phyloP scores from a whole-genome alignment of 192 early-diverging fungal species.

The Linderina pennispora region DNA sequence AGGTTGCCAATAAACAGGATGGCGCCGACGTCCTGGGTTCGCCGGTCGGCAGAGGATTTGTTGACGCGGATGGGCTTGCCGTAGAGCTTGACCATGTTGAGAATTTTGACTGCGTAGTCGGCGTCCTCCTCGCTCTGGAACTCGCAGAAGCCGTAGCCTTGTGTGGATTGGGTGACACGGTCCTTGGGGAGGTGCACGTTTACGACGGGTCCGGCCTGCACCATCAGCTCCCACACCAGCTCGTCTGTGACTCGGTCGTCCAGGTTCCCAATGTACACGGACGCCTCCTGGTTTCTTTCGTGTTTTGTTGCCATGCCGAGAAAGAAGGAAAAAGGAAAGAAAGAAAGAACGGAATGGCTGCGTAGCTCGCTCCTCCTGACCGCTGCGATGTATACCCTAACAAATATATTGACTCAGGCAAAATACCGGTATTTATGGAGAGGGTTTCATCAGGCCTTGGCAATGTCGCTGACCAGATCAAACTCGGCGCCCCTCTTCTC shows the following conservation, averaged over 20 bases:
- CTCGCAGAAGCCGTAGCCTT: conserved; percentile 96
- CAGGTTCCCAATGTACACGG: conserved; percentile 96
- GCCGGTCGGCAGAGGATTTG: conserved; percentile 80
- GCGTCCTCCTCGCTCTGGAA: conserved; percentile 92
- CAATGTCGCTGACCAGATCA: too few species aligned
- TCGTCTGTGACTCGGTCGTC: conserved; percentile 91
- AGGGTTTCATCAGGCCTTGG: too few species aligned
- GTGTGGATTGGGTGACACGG: conserved; percentile 87
- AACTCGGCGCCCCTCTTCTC: conserved; percentile 51
- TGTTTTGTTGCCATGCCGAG: conserved; percentile 50
- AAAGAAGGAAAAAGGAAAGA: not conserved
- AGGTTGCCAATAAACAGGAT: conserved; percentile 95
- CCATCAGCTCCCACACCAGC: conserved; percentile 97
- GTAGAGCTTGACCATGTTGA: conserved; percentile 95
- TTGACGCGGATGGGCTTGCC: conserved; percentile 95
- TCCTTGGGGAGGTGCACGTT: conserved; percentile 98
- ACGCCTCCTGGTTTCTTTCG: conserved; percentile 97
- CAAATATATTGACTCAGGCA: too few species aligned
- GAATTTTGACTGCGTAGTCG: conserved; percentile 92
- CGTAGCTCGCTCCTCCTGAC: too few species aligned
- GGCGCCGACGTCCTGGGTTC: conserved; percentile 89
- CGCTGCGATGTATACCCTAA: too few species aligned
- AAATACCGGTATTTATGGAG: too few species aligned
- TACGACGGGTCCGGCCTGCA: conserved; percentile 92
- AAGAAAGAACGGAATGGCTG: too few species aligned